Base-by-base conservation (phyloP, 805 yeast genomes). In the Teunomyces atbi region DNA sequence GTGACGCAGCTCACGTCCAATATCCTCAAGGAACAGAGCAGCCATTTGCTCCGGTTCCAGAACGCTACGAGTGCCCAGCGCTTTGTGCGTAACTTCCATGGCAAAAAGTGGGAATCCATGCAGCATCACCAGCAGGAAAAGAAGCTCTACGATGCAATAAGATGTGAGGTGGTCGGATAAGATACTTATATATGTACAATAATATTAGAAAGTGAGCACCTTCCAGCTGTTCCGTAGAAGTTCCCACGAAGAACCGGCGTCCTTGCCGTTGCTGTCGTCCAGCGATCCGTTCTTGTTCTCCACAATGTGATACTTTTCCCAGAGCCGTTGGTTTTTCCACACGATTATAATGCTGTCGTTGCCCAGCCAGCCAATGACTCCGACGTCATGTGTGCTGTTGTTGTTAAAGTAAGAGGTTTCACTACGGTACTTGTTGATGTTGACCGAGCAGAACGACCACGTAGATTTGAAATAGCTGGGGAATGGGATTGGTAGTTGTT, bases 361-460 rank as follows among this genome's bases (percentile, higher is more conserved):
- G 5, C 83, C 83, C 1, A 84, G 73, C 96, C 96, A 89, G 1
- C 92, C 96, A 20, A 72, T 27, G 1, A 60, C 61, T 1, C 76
- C 77, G 13, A 54, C 50, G 47, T 71, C 76, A 23, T 45, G 48
- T 39, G 28, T 42, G 41, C 19, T 34, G 37, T 7, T 42, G 39
- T 21, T 34, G 37, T 19, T 19, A 10, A 34, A 38, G 28, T 27
- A 18, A 6, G 42, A 19, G 26, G 19, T 15, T 4, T 65, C 61
- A 10, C 54, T 33, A 45, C 68, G 74, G 46, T 69, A 70, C 42
- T 69, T 65, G 45, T 66, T 68, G 15, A 79, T 75, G 55, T 87
- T 84, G 12, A 81, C 73, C 0, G 92, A 85, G 43, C 89, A 88
- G 68, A 86, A 88, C 34, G 94, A 84, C 97, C 97, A 91, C 12